Base-by-base conservation (phyloP, 768 basidiomycete species). In the Amanita pallidorosea region DNA sequence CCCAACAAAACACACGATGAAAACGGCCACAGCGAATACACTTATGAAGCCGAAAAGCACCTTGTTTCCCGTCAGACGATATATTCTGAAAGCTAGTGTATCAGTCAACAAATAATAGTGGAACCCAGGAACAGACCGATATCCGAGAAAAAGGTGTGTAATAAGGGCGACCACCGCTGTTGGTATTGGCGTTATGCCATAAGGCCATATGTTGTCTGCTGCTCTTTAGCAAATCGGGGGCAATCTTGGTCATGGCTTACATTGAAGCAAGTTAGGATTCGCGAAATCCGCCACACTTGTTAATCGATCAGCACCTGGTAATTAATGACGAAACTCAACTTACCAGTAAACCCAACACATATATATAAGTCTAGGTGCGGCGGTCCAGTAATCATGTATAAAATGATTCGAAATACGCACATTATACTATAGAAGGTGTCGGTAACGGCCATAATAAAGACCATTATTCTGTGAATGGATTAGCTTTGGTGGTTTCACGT, bases 401-500 rank as follows among this genome's bases (percentile, higher is more conserved):
- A n/a, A 6, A 46, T 5, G 43, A 7, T 20, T 9, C 7, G 15
- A 49, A 53, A 17, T 8, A 45, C 59, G 38, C 48, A 60, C 59
- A 52, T 35, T 9, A 49, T 12, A 20, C 50, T 55, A 42, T 58
- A 55, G 25, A 56, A 23, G 2, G 57, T 55, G 43, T 60, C 57
- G 38, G 56, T 45, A 13, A 50, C 8, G 35, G 55, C 54, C 20
- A 59, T 50, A 13, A 46, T 38, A 5, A 49, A 45, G 25, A 59
- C 56, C n/a, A 53, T 34, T 27, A 44, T 29, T 36, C 56, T 56
- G 13, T n/a, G 12, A 6, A 31, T 18, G n/a, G 6, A 49, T 17
- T 15, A 47, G 12, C 11, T 27, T 31, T 11, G 27, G 7, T 38
- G 7, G 27, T 2, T n/a, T 25, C 5, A 13, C 23, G 20, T 25